These are phyloP conservation scores for Hirsutella minnesotensis DNA, from an alignment of 2,329 filamentous ascomycete genomes.

Conservation along the genomic window DNA sequence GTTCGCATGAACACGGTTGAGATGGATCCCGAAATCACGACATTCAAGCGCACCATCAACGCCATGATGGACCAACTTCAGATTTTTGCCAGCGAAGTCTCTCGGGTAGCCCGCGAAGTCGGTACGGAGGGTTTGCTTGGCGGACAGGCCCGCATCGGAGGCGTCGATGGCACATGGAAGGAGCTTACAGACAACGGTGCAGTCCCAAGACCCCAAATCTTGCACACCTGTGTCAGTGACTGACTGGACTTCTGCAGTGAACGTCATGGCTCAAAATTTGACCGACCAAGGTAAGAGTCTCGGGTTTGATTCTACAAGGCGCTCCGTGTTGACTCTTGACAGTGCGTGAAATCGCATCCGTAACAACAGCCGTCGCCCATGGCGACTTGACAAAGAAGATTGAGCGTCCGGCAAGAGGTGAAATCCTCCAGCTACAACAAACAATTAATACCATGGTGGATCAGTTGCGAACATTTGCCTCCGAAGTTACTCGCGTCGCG, in stretches of 20 bases:
- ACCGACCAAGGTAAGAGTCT: conserved; percentile 52
- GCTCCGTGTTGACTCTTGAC: background rate
- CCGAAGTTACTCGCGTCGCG: conserved; percentile 72
- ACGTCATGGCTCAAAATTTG: conserved; percentile 74
- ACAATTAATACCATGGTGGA: conserved; percentile 88
- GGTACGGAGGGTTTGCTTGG: conserved; percentile 91
- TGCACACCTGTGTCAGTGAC: conserved; percentile 8
- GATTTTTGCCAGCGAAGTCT: conserved; percentile 93
- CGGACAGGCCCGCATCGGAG: conserved; percentile 85
- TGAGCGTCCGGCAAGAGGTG: conserved; percentile 66
- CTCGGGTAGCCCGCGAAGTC: conserved; percentile 86
- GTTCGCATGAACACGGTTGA: conserved; percentile 91
- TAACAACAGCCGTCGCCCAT: conserved; percentile 73
- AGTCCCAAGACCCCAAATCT: background rate
- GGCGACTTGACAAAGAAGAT: conserved; percentile 80
- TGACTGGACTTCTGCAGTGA: conserved; percentile 37
- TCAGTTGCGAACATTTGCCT: conserved; percentile 71
- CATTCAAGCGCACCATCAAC: conserved; percentile 96
- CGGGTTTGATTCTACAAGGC: background rate
- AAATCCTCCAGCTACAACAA: conserved; percentile 73
- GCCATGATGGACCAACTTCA: conserved; percentile 98
- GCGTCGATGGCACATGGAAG: conserved; percentile 95
- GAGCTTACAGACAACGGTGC: conserved; percentile 80
- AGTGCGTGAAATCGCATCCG: conserved; percentile 76
- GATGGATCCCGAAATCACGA: conserved; percentile 96